These are phyloP conservation scores for Microcos paniculata DNA, from an alignment of 345 rosid genomes.

Conservation along the genomic window DNA sequence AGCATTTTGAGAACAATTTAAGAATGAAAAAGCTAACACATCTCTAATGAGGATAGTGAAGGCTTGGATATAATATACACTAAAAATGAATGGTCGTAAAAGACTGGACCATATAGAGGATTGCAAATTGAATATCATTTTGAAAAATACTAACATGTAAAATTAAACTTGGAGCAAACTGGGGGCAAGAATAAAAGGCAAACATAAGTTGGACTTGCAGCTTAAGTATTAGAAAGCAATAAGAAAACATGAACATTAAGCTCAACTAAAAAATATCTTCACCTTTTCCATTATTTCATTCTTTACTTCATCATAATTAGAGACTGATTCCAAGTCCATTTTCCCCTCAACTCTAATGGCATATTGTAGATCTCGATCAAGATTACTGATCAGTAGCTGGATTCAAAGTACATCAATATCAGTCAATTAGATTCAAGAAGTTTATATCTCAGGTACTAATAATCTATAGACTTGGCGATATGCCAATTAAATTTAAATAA, in stretches of 20 bases:
- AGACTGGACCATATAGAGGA: background rate
- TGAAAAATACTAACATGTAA: background rate
- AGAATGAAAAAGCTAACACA: background rate
- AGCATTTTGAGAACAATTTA: background rate
- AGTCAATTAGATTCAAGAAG: constrained; percentile 21
- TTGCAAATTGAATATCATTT: background rate
- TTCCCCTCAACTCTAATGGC: constrained; percentile 93
- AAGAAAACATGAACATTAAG: constrained; percentile 5
- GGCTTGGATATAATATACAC: background rate
- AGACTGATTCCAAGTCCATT: constrained; percentile 76
- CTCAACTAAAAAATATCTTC: constrained; percentile 17
- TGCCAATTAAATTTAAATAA: background rate
- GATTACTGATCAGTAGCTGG: constrained; percentile 86
- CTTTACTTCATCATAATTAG: constrained; percentile 90
- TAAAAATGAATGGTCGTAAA: background rate
- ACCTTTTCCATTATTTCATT: constrained; percentile 76
- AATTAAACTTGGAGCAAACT: constrained; percentile 9
- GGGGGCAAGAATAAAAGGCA: constrained; percentile 4
- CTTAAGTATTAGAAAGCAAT: constrained; percentile 7
- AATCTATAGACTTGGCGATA: background rate
- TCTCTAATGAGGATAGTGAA: background rate
- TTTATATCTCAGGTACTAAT: background rate
- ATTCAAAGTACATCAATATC: constrained; percentile 28
- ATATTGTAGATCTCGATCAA: constrained; percentile 93
- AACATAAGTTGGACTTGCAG: background rate